These are phyloP conservation scores for Plectosphaerella plurivora DNA, from an alignment of 2,329 filamentous ascomycete species.

Conservation along the genomic window DNA sequence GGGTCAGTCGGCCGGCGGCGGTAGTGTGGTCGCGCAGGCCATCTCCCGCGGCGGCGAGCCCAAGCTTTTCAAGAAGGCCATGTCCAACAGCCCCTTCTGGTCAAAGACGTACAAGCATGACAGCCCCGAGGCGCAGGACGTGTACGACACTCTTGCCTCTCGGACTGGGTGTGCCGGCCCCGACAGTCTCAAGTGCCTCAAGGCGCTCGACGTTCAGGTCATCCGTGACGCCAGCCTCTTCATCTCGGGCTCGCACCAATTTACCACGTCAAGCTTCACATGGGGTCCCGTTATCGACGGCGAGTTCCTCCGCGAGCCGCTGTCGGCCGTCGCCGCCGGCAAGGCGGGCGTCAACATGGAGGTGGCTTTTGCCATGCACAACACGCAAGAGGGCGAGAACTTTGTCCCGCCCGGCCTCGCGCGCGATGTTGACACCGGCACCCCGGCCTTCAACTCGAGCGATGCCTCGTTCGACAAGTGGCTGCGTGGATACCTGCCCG, in stretches of 20 bases:
- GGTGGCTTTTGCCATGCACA: slow-evolving; percentile 51
- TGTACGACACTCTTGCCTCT: slow-evolving; percentile 41
- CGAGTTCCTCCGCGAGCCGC: slow-evolving; percentile 40
- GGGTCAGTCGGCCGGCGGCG: slow-evolving; percentile 21
- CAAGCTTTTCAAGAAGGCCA: slow-evolving; percentile 17
- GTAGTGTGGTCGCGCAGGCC: slow-evolving; percentile 12
- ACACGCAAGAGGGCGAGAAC: slow-evolving; percentile 58
- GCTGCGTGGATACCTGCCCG: slow-evolving; percentile 50
- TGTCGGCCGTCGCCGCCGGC: slow-evolving; percentile 36
- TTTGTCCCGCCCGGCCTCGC: slow-evolving; percentile 50
- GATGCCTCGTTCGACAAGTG: slow-evolving; percentile 44
- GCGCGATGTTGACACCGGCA: slow-evolving; percentile 21
- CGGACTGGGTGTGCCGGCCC: slow-evolving; percentile 41
- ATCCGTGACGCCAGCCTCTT: slow-evolving; percentile 46
- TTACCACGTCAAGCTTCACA: slow-evolving; percentile 51
- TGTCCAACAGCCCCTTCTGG: slow-evolving; percentile 50
- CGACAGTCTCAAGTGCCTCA: slow-evolving; percentile 50
- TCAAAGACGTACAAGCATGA: slow-evolving; percentile 53
- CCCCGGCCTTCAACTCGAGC: slow-evolving; percentile 44
- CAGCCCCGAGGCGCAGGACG: slow-evolving; percentile 42
- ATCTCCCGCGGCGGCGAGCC: slow-evolving; percentile 8
- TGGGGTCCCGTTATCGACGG: slow-evolving; percentile 60
- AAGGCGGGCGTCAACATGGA: slow-evolving; percentile 43
- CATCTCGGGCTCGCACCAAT: slow-evolving; percentile 44
- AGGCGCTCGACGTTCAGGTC: slow-evolving; percentile 45